These are phyloP conservation scores for Mrakia frigida DNA, from an alignment of 768 basidiomycete genomes.

Conservation along the genomic window DNA sequence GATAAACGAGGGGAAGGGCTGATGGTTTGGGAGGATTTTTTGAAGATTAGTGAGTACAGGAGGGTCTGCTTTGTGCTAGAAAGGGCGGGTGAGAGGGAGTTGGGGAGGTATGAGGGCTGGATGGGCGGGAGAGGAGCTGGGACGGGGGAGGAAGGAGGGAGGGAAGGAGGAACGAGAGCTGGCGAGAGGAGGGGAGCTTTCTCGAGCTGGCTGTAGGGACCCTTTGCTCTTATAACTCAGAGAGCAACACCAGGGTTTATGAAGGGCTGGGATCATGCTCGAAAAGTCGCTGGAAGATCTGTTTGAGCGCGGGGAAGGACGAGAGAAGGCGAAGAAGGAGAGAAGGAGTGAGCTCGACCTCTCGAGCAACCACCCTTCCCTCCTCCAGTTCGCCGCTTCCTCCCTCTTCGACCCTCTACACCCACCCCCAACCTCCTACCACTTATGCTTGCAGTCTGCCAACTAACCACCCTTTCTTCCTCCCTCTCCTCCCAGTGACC, in stretches of 20 bases:
- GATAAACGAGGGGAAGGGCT: constrained; percentile 68
- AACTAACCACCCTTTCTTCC: constrained; percentile 7
- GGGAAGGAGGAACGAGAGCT: too few relatives aligned
- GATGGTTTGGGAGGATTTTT: constrained; percentile 91
- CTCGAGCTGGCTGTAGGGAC: too few relatives aligned
- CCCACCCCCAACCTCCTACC: neutral
- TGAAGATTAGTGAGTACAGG: constrained; percentile 71
- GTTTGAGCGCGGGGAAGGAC: too few relatives aligned
- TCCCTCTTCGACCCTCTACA: too few relatives aligned
- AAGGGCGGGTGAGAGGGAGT: neutral
- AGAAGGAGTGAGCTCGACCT: neutral
- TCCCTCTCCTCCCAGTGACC: constrained; percentile 62
- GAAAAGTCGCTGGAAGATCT: too few relatives aligned
- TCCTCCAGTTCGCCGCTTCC: neutral
- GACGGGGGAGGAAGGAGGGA: neutral
- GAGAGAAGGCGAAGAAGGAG: neutral
- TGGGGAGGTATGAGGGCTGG: neutral
- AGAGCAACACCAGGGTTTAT: too few relatives aligned
- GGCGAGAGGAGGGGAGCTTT: too few relatives aligned
- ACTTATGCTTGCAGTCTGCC: neutral
- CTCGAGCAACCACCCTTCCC: neutral
- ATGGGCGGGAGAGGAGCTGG: neutral
- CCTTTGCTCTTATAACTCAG: too few relatives aligned
- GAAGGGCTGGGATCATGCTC: too few relatives aligned
- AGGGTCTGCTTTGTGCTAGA: neutral